Evolutionary conservation across 495 filamentous ascomycete genomes (phyloP), one percentile per base, ranked within the genome.

Genomic region (Xylaria sp.): DNA sequence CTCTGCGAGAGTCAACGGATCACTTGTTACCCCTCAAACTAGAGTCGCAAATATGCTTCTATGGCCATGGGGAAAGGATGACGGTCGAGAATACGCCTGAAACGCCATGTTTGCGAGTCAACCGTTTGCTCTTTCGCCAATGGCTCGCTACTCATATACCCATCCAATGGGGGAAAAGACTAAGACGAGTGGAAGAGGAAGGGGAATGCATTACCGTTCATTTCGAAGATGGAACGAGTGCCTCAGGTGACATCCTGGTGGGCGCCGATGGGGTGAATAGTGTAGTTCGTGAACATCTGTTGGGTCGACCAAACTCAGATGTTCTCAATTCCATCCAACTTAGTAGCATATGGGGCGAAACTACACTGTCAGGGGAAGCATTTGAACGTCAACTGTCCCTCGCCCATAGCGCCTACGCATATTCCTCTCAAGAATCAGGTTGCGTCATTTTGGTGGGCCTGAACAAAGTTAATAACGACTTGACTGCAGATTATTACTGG

Each of bases 181-280:
- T 75, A 14, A 31, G 61, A 9, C 35, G 52, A 24, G 70, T 82
- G 12, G 77, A 79, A 66, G 73, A 80, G 46, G 71, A 61, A 15
- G 81, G 62, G 31, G 87, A 81, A 58, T 85, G 88, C 75, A 81
- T 92, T 41, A 88, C 85, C 52, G 88, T 87, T 50, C 89, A 88
- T 77, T 94, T 94, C 85, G 89, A 89, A 43, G 93, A 93, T 76
- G 88, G 89, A 61, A 85, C 86, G 21, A 88, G 88, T 3, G 82
- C 85, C 1, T 87, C 72, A 11, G 82, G 82, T 0, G 73, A 77
- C 33, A 71, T 85, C 0, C 67, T 88, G 4, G 76, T 89, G 11
- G 87, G 85, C 5, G 82, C 85, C 0, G 87, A 89, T 72, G 86
- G 86, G 17, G 76, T 81, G 0, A 76, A 76, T 19, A 82, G 80